phyloP scores from a whole-genome alignment of 371 early-diverging fungal genomes.

The Mucor indicus region DNA sequence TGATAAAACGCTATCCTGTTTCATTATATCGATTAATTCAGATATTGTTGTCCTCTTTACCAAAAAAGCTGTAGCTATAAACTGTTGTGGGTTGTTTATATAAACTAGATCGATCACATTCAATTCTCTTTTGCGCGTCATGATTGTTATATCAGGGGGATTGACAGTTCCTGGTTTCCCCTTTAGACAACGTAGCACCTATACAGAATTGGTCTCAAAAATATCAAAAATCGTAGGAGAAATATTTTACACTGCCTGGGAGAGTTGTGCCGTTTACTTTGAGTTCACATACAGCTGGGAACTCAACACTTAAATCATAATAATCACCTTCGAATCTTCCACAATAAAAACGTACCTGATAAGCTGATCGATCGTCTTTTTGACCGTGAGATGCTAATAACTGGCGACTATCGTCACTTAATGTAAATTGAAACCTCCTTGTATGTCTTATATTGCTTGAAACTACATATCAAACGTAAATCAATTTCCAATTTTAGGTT shows the following conservation, averaged over 20 bases:
- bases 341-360: constrained; percentile 28
- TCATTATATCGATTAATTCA: constrained; percentile 39
- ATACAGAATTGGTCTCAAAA: too few relatives aligned
- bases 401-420: constrained; percentile 6
- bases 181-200: constrained; percentile 58
- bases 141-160: constrained; percentile 56
- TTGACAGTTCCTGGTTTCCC: constrained; percentile 60
- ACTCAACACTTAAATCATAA: constrained; percentile 27
- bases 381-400: constrained; percentile 9
- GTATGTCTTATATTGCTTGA: constrained; percentile 10
- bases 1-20: constrained; percentile 27
- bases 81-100: constrained; percentile 50
- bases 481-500: too few relatives aligned
- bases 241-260: constrained; percentile 46
- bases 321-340: constrained; percentile 1
- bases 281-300: constrained; percentile 45
- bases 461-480: not conserved
- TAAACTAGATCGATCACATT: constrained; percentile 58
- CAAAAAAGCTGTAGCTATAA: constrained; percentile 39
- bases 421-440: constrained; percentile 9
- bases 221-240: too few relatives aligned
- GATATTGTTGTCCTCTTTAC: constrained; percentile 44
- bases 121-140: constrained; percentile 22
- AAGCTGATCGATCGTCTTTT: too few relatives aligned
- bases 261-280: constrained; percentile 46